Percentiles rank a stretch among this genome's conserved stretches.
These are phyloP conservation scores for Trematosphaeria pertusa DNA, from an alignment of 2,329 filamentous ascomycete species.

Conservation along the genomic window DNA sequence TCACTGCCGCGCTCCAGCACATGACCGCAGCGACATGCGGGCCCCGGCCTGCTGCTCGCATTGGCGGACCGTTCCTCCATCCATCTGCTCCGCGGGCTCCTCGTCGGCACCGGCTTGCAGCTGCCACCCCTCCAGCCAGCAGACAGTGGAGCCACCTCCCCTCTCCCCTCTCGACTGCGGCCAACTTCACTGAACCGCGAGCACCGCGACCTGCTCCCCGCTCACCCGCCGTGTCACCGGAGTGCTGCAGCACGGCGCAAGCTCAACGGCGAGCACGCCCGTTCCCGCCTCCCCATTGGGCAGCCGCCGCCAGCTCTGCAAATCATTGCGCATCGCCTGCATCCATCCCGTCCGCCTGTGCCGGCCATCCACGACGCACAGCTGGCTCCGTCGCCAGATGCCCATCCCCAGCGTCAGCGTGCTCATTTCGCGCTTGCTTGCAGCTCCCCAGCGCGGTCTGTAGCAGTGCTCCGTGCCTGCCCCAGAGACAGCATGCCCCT, in stretches of 20 bases:
- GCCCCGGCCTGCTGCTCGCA: conserved; percentile 11
- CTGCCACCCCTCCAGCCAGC: background rate
- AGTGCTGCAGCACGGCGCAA: conserved; percentile 7
- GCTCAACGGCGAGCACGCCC: conserved; percentile 9
- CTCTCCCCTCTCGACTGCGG: background rate
- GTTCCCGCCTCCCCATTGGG: conserved; percentile 14
- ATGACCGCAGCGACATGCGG: conserved; percentile 23
- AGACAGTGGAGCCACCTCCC: background rate
- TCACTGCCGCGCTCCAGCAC: conserved; percentile 16
- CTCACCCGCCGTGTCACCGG: conserved; percentile 9
- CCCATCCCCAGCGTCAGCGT: conserved; percentile 10
- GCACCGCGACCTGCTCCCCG: conserved; percentile 3
- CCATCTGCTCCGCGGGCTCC: conserved; percentile 1
- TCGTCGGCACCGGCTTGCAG: conserved; percentile 5
- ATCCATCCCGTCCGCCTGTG: conserved; percentile 1
- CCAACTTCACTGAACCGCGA: too few relatives aligned
- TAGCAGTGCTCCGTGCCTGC: conserved; percentile 17
- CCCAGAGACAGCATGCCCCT: conserved; percentile 9
- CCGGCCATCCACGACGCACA: conserved; percentile 2
- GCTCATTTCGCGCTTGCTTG: background rate
- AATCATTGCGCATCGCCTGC: conserved; percentile 2
- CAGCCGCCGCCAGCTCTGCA: conserved; percentile 4
- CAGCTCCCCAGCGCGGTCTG: background rate
- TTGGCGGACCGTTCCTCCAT: conserved; percentile 25
- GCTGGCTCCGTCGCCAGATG: too few relatives aligned